Conservation (phyloP, 2,329 filamentous ascomycete species). For the Cladosporium sphaerospermum region DNA sequence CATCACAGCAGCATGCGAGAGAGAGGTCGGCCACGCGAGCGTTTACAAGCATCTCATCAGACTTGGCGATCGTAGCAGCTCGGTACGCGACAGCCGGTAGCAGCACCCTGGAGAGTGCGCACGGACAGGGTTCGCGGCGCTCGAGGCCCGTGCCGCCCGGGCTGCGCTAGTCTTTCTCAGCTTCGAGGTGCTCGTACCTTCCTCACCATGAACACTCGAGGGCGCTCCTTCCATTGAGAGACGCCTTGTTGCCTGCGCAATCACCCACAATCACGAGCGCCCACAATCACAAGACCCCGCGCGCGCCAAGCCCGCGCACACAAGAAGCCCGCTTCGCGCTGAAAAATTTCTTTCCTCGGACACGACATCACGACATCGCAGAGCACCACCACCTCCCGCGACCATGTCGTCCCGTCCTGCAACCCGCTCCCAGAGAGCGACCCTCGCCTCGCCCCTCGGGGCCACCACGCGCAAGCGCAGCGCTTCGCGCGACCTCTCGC, state of each 20-base stretch:
- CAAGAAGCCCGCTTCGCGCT: neutral
- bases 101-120: no score
- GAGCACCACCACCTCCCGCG: neutral
- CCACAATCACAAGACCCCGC: neutral
- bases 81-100: no score
- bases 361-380: neutral
- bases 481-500: constrained; percentile 5
- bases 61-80: no score
- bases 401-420: neutral
- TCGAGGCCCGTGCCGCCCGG: neutral
- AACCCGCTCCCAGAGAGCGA: constrained; percentile 5
- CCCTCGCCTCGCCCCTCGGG: neutral
- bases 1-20: no score
- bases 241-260: neutral
- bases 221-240: neutral
- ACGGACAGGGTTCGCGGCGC: no score
- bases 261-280: neutral
- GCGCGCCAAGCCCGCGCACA: neutral
- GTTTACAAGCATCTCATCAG: no score
- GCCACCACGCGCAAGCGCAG: constrained; percentile 1
- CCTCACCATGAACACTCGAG: neutral
- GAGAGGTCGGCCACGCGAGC: no score
- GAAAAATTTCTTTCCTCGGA: neutral
- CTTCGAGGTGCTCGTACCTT: constrained; percentile 1
- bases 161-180: neutral